These are phyloP conservation scores for Omphalea diandra DNA, from an alignment of 441 rosid genomes.

Conservation along the genomic window DNA sequence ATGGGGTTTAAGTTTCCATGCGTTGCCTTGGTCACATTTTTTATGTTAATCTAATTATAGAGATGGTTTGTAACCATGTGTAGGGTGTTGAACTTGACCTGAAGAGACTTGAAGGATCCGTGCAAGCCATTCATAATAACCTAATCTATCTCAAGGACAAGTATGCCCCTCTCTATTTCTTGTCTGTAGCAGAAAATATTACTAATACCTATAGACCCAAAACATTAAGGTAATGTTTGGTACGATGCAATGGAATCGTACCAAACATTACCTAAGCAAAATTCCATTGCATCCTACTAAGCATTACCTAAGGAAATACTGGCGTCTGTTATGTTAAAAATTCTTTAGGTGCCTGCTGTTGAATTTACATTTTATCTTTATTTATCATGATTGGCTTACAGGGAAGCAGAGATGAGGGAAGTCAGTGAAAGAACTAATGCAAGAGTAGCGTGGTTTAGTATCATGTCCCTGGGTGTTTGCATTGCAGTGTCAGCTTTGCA, in stretches of 20 bases:
- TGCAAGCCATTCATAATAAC: slow-evolving; percentile 56
- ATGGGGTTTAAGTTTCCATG: background rate
- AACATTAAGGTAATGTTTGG: too few species aligned
- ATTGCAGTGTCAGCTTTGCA: slow-evolving; percentile 54
- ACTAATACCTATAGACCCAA: too few species aligned
- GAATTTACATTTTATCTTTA: too few species aligned
- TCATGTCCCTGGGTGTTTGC: slow-evolving; percentile 79
- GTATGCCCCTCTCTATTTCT: slow-evolving; percentile 35
- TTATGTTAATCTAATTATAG: background rate
- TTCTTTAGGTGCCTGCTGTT: too few species aligned
- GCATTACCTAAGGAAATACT: too few species aligned
- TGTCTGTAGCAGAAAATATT: background rate
- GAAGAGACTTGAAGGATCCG: slow-evolving; percentile 63
- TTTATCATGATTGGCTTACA: too few species aligned
- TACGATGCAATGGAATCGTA: too few species aligned
- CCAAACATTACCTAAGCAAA: too few species aligned
- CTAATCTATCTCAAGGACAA: slow-evolving; percentile 55
- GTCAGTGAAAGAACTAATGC: slow-evolving; percentile 72
- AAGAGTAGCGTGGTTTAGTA: slow-evolving; percentile 80
- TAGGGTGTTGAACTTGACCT: slow-evolving; percentile 88
- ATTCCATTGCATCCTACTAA: too few species aligned
- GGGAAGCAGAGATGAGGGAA: slow-evolving; percentile 87
- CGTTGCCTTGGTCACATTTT: background rate
- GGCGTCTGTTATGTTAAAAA: too few species aligned
- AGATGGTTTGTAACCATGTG: slow-evolving; percentile 4